Base-by-base conservation (phyloP, 495 filamentous ascomycete species). In the Staphylotrichum longicolle region DNA sequence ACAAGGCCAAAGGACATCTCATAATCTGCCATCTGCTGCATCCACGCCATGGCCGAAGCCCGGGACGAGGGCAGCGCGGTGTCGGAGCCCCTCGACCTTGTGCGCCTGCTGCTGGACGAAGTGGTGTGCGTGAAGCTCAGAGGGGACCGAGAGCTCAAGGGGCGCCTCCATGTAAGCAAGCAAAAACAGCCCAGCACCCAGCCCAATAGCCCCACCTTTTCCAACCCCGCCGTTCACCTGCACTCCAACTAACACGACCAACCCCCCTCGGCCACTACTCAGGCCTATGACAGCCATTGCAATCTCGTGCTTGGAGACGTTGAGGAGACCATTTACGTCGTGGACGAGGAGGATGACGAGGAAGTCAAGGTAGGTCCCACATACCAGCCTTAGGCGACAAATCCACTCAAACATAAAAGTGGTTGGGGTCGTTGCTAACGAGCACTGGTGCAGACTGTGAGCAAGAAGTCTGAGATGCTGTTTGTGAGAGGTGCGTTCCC, bases 261-360 rank as follows among this genome's bases (percentile, higher is more conserved):
- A 27, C 7, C 35, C 30, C 46, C 35, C 20, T 27, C 20, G 20
- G 1, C 39, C 3, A 10, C 4, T n/a, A 30, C 3, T 9, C 67
- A 99, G 95, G 94, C 93, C 39, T 99, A 97, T 73, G 94, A 99
- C 72, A 94, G 90, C 68, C 94, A 99, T 73, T 98, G 94, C 84
- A 99, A 99, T 70, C 77, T 98, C n/a, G 91, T 99, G 5, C 81
- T 99, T 3, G 94, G 95, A 5, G 95, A 99, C 50, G 94, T 96
- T 8, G 91, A 97, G 71, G 94, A 99, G 80, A 98, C 92, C 7
- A 88, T 99, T 58, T 99, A 97, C 73, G 75, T 93, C 40, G 86
- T 96, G 4, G 94, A 98, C 20, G 91, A 94, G 56, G 89, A 92
- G 11, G 87, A 95, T 47, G 60, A 83, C 56, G 86, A 82, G 11